These are phyloP conservation scores for Citeromyces siamensis DNA, from an alignment of 1,139 yeast species.

Conservation along the genomic window DNA sequence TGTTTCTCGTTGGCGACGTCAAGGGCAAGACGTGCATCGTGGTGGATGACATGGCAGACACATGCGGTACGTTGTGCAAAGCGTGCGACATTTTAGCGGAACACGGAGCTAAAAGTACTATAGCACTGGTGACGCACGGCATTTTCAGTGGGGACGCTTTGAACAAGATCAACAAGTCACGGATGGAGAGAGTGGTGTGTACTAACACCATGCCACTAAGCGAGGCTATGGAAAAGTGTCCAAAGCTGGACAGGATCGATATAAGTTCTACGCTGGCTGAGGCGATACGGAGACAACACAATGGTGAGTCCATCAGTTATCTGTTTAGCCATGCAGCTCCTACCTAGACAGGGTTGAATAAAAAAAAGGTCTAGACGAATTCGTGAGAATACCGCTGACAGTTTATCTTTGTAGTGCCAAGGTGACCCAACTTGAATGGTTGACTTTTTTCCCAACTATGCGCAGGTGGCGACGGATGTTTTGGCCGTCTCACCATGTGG, in stretches of 20 bases:
- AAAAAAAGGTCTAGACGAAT: too few relatives aligned
- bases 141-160: conserved; percentile 65
- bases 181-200: conserved; percentile 49
- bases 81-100: conserved; percentile 53
- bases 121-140: conserved; percentile 74
- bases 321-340: conserved; percentile 38
- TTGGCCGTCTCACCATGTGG: too few relatives aligned
- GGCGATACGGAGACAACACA: conserved; percentile 69
- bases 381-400: too few relatives aligned
- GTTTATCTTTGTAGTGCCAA: too few relatives aligned
- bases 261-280: conserved; percentile 68
- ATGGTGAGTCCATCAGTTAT: conserved; percentile 75
- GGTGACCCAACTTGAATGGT: too few relatives aligned
- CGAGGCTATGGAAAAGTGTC: conserved; percentile 32
- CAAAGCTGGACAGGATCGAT: conserved; percentile 55
- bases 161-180: conserved; percentile 43
- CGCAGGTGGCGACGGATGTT: too few relatives aligned
- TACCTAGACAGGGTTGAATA: too few relatives aligned
- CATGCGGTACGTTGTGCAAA: conserved; percentile 71
- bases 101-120: conserved; percentile 60
- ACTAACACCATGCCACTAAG: conserved; percentile 68
- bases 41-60: conserved; percentile 79
- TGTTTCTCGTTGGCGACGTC: conserved; percentile 76
- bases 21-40: conserved; percentile 54
- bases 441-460: too few relatives aligned